Conservation (phyloP, 2,329 filamentous ascomycete species). For the Alternaria solani region DNA sequence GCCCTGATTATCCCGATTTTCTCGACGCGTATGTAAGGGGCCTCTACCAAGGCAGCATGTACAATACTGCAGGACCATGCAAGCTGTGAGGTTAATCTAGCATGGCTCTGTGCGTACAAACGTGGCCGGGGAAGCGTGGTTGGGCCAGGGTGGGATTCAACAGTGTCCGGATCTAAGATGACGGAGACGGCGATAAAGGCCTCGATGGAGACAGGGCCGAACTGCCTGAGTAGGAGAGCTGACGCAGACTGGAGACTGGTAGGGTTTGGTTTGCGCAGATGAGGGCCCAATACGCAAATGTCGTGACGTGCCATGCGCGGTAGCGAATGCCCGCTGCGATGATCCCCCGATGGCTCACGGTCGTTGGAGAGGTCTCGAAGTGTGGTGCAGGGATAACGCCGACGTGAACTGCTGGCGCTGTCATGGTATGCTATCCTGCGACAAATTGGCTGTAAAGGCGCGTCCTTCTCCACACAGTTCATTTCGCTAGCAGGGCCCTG, state of each 20-base stretch:
- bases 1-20: slow-evolving; percentile 9
- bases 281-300: slow-evolving; percentile 12
- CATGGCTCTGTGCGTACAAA: slow-evolving; percentile 41
- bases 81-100: slow-evolving; percentile 37
- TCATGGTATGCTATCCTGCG: slow-evolving; percentile 36
- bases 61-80: slow-evolving; percentile 24
- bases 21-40: slow-evolving; percentile 25
- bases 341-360: slow-evolving; percentile 13
- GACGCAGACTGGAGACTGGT: slow-evolving; percentile 22
- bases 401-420: slow-evolving; percentile 29
- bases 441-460: slow-evolving; percentile 41
- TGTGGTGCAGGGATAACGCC: slow-evolving; percentile 33
- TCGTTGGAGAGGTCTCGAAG: slow-evolving; percentile 17
- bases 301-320: slow-evolving; percentile 17
- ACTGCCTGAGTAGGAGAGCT: slow-evolving; percentile 31
- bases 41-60: slow-evolving; percentile 17
- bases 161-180: slow-evolving; percentile 35
- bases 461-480: slow-evolving; percentile 50
- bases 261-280: slow-evolving; percentile 23
- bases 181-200: slow-evolving; percentile 27
- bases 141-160: slow-evolving; percentile 31
- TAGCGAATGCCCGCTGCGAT: slow-evolving; percentile 18
- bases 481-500: slow-evolving; percentile 47
- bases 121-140: slow-evolving; percentile 36
- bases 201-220: slow-evolving; percentile 36